These are phyloP conservation scores for Beauveria australis DNA, from an alignment of 2,329 filamentous ascomycete species.

Conservation along the genomic window DNA sequence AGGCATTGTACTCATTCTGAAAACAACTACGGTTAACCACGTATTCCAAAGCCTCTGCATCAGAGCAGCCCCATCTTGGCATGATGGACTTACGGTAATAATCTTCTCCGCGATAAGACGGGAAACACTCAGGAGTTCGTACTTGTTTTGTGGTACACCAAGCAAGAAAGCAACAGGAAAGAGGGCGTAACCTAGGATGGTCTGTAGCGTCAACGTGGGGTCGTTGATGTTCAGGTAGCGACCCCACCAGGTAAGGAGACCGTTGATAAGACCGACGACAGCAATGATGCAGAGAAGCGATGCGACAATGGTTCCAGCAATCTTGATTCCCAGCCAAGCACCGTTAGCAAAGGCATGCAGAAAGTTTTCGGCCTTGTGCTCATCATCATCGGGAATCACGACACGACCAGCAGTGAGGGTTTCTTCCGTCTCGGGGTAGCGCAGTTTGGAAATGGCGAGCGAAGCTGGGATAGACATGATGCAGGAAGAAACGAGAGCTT, in stretches of 20 bases:
- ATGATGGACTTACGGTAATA: conserved; percentile 48
- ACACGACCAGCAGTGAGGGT: conserved; percentile 75
- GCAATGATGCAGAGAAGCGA: conserved; percentile 80
- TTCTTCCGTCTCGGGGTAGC: conserved; percentile 82
- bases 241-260: conserved; percentile 76
- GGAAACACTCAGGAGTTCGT: conserved; percentile 62
- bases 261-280: conserved; percentile 65
- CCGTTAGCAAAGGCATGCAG: conserved; percentile 82
- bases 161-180: conserved; percentile 76
- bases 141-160: conserved; percentile 60
- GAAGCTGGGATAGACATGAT: conserved; percentile 95
- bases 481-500: conserved; percentile 81
- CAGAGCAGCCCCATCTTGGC: background rate
- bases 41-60: background rate
- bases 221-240: conserved; percentile 65
- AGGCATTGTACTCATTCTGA: conserved; percentile 75
- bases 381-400: conserved; percentile 70
- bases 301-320: conserved; percentile 72
- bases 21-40: background rate
- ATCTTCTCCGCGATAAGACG: conserved; percentile 79
- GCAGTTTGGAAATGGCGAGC: conserved; percentile 79
- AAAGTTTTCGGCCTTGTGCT: conserved; percentile 67
- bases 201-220: conserved; percentile 60
- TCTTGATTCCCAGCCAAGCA: conserved; percentile 78
- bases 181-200: conserved; percentile 69